Base-by-base conservation (phyloP, 202 grass and related monocot species). In the Bolboschoenoplectus hybrid region DNA sequence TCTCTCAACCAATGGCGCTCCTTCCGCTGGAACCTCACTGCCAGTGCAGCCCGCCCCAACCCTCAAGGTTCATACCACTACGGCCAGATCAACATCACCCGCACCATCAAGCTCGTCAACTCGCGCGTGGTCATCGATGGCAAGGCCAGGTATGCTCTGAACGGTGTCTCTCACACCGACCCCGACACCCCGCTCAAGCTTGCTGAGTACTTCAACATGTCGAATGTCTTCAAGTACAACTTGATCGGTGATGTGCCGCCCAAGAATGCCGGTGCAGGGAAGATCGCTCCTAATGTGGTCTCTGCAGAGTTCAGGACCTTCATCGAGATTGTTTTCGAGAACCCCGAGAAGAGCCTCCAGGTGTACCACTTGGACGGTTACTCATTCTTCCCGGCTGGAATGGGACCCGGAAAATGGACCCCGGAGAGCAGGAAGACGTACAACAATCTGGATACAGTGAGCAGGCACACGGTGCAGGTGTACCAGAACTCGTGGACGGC, bases 241-340 rank as follows among this genome's bases (percentile, higher is more conserved):
- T 60, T 92, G 85, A 91, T 95, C 49, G 82, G 17, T 17, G 91
- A 97, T 46, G 35, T 65, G 6, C 95, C 93, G 2, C 91, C 93
- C 1, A 86, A 61, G 41, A 50, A 35, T 2, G 34, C 43, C 35
- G 55, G 65, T 0, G 87, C 89, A 3, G 82, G 88, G 13, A 88
- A 46, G 3, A 41, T 92, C 60, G 1, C 66, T 3, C 87, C 95
- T 41, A 95, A 87, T 34, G 88, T 97, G 38, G 40, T 95, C 83
- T 88, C 73, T 19, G 63, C 84, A 43, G 87, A 92, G 85, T 93
- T 91, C 87, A 85, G 93, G 41, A 95, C 90, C 7, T 98, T 95
- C 87, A 93, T 98, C 64, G 95, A 98, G 93, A 70, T 98, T 17
- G 0, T 95, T 77, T 98, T 98, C 38, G 91, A 98, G 87, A 98